Evolutionary conservation across 345 rosid species (phyloP).

Genomic region (Viola odorata): DNA sequence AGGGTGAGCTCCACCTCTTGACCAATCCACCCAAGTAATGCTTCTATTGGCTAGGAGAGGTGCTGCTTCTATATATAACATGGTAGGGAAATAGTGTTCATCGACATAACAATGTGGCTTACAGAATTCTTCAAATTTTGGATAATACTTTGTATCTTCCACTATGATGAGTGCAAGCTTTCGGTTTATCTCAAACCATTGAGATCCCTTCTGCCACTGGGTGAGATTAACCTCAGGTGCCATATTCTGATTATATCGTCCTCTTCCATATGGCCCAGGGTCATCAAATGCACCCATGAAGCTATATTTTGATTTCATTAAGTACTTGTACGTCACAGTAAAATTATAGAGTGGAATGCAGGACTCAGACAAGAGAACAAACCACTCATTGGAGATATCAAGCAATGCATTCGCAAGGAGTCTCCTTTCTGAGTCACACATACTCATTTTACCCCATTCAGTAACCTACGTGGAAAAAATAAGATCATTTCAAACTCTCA

Average conservation of each 20-base stretch:
- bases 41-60: constrained; percentile 70
- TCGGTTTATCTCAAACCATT: constrained; percentile 22
- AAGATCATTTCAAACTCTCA: too few species aligned
- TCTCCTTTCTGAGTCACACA: constrained; percentile 92
- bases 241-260: constrained; percentile 72
- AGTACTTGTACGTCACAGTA: constrained; percentile 58
- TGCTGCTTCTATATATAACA: constrained; percentile 71
- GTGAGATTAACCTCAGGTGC: constrained; percentile 66
- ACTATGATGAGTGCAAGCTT: constrained; percentile 62
- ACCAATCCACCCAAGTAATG: constrained; percentile 96
- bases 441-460: constrained; percentile 97
- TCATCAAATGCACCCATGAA: constrained; percentile 88
- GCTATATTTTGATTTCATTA: constrained; percentile 55
- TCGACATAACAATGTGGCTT: constrained; percentile 89
- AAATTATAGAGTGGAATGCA: constrained; percentile 90
- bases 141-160: constrained; percentile 58
- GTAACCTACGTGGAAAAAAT: constrained; percentile 43
- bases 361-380: constrained; percentile 85
- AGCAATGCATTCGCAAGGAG: constrained; percentile 90
- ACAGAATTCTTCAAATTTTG: constrained; percentile 64
- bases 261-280: constrained; percentile 80
- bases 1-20: constrained; percentile 90
- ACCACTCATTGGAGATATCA: constrained; percentile 81
- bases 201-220: constrained; percentile 92
- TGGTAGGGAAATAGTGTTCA: constrained; percentile 92